Evolutionary conservation across 2,329 filamentous ascomycete genomes (phyloP).

Genomic region (Fusarium staphyleae): DNA sequence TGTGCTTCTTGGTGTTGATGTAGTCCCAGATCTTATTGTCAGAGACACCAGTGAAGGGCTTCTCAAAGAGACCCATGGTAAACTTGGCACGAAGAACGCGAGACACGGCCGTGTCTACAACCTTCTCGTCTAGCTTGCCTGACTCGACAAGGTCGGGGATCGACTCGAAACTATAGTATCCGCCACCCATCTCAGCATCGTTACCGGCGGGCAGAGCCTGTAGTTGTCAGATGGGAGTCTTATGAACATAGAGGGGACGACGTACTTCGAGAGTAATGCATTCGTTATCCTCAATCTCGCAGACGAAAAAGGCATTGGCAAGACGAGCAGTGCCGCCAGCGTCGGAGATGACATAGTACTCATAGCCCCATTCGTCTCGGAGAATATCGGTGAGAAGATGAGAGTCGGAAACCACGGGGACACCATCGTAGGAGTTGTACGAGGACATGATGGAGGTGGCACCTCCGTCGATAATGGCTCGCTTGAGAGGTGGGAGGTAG

Average conservation of each 20-base stretch:
- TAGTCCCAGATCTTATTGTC: conserved; percentile 61
- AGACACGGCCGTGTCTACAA: conserved; percentile 71
- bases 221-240: background rate
- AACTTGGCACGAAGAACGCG: conserved; percentile 74
- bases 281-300: conserved; percentile 65
- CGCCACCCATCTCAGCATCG: conserved; percentile 80
- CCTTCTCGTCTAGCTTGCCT: conserved; percentile 64
- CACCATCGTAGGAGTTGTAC: conserved; percentile 77
- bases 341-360: conserved; percentile 70
- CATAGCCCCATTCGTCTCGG: conserved; percentile 74
- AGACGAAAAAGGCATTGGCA: conserved; percentile 70
- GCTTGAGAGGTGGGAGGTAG: conserved; percentile 68
- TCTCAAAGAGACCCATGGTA: conserved; percentile 73
- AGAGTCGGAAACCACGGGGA: conserved; percentile 70
- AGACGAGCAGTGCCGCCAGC: conserved; percentile 75
- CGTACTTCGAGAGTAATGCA: conserved; percentile 66
- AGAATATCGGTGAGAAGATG: conserved; percentile 73
- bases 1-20: conserved; percentile 67
- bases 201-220: conserved; percentile 71
- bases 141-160: conserved; percentile 70
- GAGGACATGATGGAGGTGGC: conserved; percentile 76
- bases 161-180: conserved; percentile 72
- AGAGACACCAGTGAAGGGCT: conserved; percentile 67
- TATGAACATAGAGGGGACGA: background rate
- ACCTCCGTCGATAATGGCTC: conserved; percentile 73